Base-by-base conservation (phyloP, 208 protist species). In the Blastocrithidia nonstop region DNA sequence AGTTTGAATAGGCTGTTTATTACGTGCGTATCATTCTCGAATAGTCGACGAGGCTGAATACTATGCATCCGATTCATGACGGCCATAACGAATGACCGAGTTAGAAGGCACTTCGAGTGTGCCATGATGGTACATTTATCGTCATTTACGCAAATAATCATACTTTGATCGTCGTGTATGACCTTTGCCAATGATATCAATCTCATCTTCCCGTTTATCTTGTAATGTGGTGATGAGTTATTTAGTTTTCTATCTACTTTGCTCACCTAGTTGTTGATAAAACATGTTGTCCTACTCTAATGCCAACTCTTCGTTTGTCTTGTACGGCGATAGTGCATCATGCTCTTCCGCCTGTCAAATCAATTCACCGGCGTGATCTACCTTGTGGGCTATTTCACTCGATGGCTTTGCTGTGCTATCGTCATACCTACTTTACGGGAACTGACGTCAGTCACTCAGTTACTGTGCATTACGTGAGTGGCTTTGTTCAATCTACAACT, bases 121-220 rank as follows among this genome's bases (percentile, higher is more conserved):
- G 33, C 84, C 84, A 48, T 89, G 77, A 3, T 71, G 74, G 54
- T 93, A 93, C 84, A 93, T 93, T 39, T 89, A 76, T n/a, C 77
- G 50, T 75, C 79, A 93, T 54, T 88, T 87, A 42, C 78, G 61
- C 38, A 93, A 54, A 53, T 93, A 93, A 52, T 93, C 84, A 51
- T 86, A 77, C 63, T 88, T 89, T 24, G 83, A 86, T 2, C 66
- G 69, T 24, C 78, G 64, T 13, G 78, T 88, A 0, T 72, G 26
- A 17, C 76, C 74, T 16, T 67, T 48, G 8, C 66, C 70, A n/a
- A 52, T 46, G n/a, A 80, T 48, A 6, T 71, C 53, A 17, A 75
- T 47, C 45, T 50, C 29, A 38, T 77, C 56, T 52, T 84, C 72
- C 27, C 69, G 56, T 45, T 70, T 75, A 15, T 63, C 64, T 23